These are phyloP conservation scores for Pseudocercospora musae DNA, from an alignment of 2,329 filamentous ascomycete genomes.

Conservation along the genomic window DNA sequence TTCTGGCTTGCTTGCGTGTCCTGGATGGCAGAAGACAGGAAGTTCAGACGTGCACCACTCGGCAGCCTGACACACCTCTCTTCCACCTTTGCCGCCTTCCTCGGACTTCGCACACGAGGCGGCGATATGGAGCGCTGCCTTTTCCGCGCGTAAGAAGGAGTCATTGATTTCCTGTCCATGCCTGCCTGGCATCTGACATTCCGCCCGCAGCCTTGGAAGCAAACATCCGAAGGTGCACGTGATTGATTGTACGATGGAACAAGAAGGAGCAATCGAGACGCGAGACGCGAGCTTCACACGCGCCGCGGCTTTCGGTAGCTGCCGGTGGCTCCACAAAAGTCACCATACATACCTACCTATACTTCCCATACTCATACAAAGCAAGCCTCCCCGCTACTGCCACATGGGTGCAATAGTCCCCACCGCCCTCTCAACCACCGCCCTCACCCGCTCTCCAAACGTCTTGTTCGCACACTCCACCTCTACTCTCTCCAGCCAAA, in stretches of 20 bases:
- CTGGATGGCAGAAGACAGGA: slow-evolving; percentile 24
- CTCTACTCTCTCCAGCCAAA: slow-evolving; percentile 90
- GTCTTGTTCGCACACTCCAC: slow-evolving; percentile 79
- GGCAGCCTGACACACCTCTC: slow-evolving; percentile 18
- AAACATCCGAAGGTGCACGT: too few species aligned
- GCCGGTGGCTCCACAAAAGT: too few species aligned
- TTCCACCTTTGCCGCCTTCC: slow-evolving; percentile 29
- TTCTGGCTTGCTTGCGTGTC: slow-evolving; percentile 24
- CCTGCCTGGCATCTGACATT: too few species aligned
- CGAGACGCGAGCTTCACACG: not conserved
- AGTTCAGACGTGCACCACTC: slow-evolving; percentile 27
- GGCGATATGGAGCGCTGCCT: slow-evolving; percentile 47
- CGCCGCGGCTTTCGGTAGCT: too few species aligned
- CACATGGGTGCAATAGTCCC: slow-evolving; percentile 28
- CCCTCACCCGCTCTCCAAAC: slow-evolving; percentile 75
- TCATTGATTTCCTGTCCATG: slow-evolving; percentile 72
- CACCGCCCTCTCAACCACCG: slow-evolving; percentile 76
- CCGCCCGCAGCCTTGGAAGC: slow-evolving; percentile 2
- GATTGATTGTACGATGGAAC: not conserved
- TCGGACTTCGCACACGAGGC: slow-evolving; percentile 26
- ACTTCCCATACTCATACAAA: not conserved
- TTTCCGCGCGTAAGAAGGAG: too few species aligned
- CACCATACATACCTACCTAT: too few species aligned
- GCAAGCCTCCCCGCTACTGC: slow-evolving; percentile 5
- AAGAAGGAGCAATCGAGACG: not conserved